Conservation (phyloP, 2,329 filamentous ascomycete genomes). For the Rhinocladiella mackenziei region DNA sequence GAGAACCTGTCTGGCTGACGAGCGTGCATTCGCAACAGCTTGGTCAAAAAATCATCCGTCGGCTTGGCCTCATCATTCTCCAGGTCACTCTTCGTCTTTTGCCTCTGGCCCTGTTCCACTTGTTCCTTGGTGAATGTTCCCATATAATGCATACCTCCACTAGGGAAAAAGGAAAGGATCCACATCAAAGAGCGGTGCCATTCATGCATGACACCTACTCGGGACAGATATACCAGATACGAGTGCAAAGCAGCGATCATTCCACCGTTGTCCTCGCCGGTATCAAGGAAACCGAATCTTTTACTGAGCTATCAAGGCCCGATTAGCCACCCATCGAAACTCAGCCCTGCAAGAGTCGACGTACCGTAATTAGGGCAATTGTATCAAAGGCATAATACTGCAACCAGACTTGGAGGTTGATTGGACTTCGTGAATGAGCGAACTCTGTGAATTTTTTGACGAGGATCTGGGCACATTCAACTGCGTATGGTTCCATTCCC, state of each 20-base stretch:
- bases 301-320: constrained; percentile 31
- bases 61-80: constrained; percentile 26
- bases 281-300: constrained; percentile 36
- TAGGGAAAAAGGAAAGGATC: constrained; percentile 31
- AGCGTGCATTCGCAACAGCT: constrained; percentile 37
- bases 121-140: constrained; percentile 35
- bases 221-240: constrained; percentile 37
- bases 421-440: constrained; percentile 26
- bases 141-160: constrained; percentile 34
- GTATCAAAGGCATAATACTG: constrained; percentile 41
- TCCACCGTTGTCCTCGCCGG: constrained; percentile 34
- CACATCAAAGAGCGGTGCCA: constrained; percentile 38
- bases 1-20: constrained; percentile 32
- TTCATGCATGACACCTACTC: constrained; percentile 42
- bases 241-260: constrained; percentile 38
- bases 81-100: constrained; percentile 15
- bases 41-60: constrained; percentile 41
- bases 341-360: not conserved
- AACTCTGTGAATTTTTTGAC: constrained; percentile 31
- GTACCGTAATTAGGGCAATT: constrained; percentile 34
- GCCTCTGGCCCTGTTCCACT: constrained; percentile 28
- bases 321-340: not conserved
- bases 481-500: constrained; percentile 64
- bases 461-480: constrained; percentile 59
- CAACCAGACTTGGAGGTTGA: constrained; percentile 37